Conservation (phyloP, 2,329 filamentous ascomycete genomes). For the Aspergillus sp. region DNA sequence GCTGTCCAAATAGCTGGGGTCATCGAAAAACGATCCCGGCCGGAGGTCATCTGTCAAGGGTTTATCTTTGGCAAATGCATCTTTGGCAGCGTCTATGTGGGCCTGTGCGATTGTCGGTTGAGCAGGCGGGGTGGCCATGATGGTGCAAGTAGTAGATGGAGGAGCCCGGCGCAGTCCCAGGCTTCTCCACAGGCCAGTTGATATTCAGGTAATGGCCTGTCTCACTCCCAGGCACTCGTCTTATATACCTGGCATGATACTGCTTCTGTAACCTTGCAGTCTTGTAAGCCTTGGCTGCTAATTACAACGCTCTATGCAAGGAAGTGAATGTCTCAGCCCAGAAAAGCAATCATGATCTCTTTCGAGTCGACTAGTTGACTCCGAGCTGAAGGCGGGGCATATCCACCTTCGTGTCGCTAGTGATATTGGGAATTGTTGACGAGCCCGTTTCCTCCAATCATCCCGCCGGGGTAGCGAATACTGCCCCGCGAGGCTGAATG, state of each 20-base stretch:
- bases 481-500: not conserved
- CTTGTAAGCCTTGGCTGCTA: too few relatives aligned
- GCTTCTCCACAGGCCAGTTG: too few relatives aligned
- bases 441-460: not conserved
- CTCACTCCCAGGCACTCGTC: too few relatives aligned
- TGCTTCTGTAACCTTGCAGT: too few relatives aligned
- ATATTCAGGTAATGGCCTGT: not conserved
- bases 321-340: not conserved
- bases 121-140: not conserved
- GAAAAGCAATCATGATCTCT: not conserved
- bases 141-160: not conserved
- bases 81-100: constrained; percentile 4
- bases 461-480: not conserved
- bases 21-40: constrained; percentile 3
- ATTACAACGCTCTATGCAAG: not conserved
- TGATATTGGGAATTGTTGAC: not conserved
- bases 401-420: not conserved
- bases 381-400: not conserved
- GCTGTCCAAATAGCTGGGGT: constrained; percentile 1
- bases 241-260: too few relatives aligned
- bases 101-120: not conserved
- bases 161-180: too few relatives aligned
- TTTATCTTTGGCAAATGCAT: constrained; percentile 1
- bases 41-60: not conserved
- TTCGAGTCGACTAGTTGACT: too few relatives aligned